Conservation (phyloP, 164 flowering plant species). For the Aristolochia fimbriata region DNA sequence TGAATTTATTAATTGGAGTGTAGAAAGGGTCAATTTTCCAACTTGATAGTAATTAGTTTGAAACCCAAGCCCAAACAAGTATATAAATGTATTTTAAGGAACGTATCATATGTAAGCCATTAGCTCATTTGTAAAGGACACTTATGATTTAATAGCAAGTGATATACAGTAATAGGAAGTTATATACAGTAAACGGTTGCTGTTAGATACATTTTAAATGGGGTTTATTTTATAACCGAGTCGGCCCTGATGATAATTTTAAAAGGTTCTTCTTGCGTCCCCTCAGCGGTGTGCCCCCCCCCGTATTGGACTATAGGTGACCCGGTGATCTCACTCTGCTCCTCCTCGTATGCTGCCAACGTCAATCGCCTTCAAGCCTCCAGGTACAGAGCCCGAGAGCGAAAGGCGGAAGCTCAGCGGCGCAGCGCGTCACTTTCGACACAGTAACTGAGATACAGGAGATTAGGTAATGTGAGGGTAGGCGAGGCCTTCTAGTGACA, state of each 20-base stretch:
- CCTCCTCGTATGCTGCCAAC: not conserved
- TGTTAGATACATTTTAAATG: not conserved
- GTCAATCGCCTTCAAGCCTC: not conserved
- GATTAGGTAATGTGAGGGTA: not conserved
- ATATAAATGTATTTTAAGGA: no score
- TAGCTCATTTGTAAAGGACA: not conserved
- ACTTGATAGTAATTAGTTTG: no score
- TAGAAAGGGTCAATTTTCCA: no score
- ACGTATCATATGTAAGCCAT: no score
- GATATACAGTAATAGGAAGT: no score
- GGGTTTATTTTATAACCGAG: not conserved
- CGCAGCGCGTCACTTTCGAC: not conserved
- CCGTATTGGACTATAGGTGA: not conserved
- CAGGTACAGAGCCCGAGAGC: not conserved
- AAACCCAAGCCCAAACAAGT: no score
- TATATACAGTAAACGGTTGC: not conserved
- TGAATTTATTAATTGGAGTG: no score
- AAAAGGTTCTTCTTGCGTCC: no score
- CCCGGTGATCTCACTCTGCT: no score
- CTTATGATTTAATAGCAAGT: not conserved
- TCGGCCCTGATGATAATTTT: no score
- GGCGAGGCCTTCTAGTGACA: not conserved
- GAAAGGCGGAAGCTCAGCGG: not conserved
- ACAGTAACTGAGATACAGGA: conserved; percentile 1
- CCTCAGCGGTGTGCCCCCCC: not conserved